Base-by-base conservation (phyloP, 345 rosid species). In the Citrus reticulata region DNA sequence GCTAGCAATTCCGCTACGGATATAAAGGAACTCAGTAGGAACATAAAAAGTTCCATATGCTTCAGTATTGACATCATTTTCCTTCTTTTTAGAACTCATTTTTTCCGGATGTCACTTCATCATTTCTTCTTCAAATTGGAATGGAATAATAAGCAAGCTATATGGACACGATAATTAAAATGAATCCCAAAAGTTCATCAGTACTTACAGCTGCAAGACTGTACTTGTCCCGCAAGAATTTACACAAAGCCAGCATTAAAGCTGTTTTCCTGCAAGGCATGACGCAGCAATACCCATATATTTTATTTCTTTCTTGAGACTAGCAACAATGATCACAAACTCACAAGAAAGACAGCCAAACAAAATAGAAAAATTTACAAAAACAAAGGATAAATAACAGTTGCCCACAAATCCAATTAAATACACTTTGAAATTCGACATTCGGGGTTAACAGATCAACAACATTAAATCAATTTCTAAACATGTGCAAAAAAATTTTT, bases 161-260 rank as follows among this genome's bases (percentile, higher is more conserved):
- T 46, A 13, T 13, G 5, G 4, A 13, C 51, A 46, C 0, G 5
- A 32, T 34, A 8, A 6, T 57, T 11, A 10, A 20, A 34, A 58
- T 25, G 63, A 72, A 73, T 73, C 32, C 11, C 49, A 58, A 58
- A 29, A 40, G 22, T 40, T 24, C 8, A 25, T 24, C 20, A 17
- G 22, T 70, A 90, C 97, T 91, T 83, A 94, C 97, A 34, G 98
- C 99, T 59, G 98, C 99, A 81, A 95, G 99, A 79, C 98, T 96
- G 86, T 91, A 96, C 74, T 93, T 93, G 68, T 94, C 97, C 65
- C 97, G 84, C 88, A 96, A 83, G 75, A 80, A 49, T 72, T 86
- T 87, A 81, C 98, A 94, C 51, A 96, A 78, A 66, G 97, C 97
- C 83, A 96, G 82, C 98, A 96, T 96, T 69, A 96, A 80, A 40